These are phyloP conservation scores for Podospora pseudocomata DNA, from an alignment of 495 filamentous ascomycete species.

Conservation along the genomic window DNA sequence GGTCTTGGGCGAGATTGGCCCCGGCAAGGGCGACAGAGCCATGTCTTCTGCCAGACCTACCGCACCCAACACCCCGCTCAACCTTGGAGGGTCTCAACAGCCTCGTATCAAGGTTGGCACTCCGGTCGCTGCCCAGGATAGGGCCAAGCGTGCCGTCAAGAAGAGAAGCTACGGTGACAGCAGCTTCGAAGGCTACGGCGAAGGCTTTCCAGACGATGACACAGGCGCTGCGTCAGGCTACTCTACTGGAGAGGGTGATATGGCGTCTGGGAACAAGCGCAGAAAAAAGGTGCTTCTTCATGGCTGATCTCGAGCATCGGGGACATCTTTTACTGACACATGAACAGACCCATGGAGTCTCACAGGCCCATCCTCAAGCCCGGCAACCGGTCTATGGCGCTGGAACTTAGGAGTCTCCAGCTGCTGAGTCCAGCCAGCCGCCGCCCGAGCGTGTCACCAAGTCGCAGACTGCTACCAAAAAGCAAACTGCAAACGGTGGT, in stretches of 20 bases:
- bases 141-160: constrained; percentile 44
- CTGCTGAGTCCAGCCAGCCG: constrained; percentile 12
- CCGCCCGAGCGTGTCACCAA: background rate
- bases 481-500: background rate
- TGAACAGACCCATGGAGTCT: constrained; percentile 26
- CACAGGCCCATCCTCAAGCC: constrained; percentile 27
- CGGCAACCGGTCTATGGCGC: constrained; percentile 42
- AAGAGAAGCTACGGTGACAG: constrained; percentile 53
- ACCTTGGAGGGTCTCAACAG: constrained; percentile 17
- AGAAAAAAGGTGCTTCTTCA: constrained; percentile 53
- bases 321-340: constrained; percentile 27
- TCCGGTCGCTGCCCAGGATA: constrained; percentile 21
- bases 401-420: constrained; percentile 25
- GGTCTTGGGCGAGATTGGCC: constrained; percentile 48
- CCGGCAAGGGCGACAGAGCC: constrained; percentile 34
- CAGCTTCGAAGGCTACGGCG: constrained; percentile 56
- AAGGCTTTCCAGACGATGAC: constrained; percentile 52
- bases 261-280: constrained; percentile 45
- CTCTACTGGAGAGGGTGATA: constrained; percentile 51
- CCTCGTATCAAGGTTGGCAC: constrained; percentile 30
- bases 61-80: constrained; percentile 42
- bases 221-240: constrained; percentile 44
- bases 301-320: constrained; percentile 27
- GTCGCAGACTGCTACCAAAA: background rate
- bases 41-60: constrained; percentile 41